Evolutionary conservation across 139 green algal species (phyloP).

Genomic region (Chlamydomonas incerta): DNA sequence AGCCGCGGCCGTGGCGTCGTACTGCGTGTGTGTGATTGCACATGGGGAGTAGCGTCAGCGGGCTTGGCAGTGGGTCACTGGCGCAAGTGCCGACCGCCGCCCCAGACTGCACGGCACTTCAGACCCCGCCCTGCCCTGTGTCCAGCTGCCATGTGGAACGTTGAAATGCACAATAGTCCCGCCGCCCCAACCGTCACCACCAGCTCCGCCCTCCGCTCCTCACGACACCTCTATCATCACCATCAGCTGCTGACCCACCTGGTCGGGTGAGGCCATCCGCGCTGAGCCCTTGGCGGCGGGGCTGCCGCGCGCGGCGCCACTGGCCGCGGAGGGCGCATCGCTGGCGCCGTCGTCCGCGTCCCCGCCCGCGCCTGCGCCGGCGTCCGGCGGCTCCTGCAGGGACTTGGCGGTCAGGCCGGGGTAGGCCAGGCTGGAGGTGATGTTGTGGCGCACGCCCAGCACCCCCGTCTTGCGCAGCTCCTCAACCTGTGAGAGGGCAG

Average conservation of each 20-base stretch:
- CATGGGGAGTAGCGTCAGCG: no score
- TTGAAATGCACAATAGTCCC: no score
- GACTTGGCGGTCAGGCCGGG: constrained; percentile 27
- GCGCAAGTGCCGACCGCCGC: no score
- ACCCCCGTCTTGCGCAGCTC: constrained; percentile 22
- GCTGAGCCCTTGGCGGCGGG: neutral
- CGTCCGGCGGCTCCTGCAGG: neutral
- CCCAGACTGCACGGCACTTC: no score
- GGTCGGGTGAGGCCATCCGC: neutral
- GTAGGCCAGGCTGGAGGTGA: constrained; percentile 14
- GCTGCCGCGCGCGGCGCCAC: neutral
- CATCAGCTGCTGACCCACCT: neutral
- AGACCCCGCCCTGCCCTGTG: no score
- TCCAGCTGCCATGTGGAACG: no score
- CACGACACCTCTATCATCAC: no score
- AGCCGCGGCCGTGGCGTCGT: constrained; percentile 11
- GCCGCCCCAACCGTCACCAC: no score
- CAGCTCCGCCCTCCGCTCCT: no score
- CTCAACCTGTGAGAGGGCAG: constrained; percentile 7
- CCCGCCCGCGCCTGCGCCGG: neutral
- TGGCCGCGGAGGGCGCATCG: neutral
- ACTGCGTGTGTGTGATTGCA: no score
- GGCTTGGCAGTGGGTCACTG: no score
- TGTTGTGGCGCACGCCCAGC: neutral
- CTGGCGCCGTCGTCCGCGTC: constrained; percentile 8